Percentiles rank a stretch among this genome's conserved stretches.
Evolutionary conservation across 2,329 filamentous ascomycete species (phyloP).

Genomic region (Didymellaceae sp.): DNA sequence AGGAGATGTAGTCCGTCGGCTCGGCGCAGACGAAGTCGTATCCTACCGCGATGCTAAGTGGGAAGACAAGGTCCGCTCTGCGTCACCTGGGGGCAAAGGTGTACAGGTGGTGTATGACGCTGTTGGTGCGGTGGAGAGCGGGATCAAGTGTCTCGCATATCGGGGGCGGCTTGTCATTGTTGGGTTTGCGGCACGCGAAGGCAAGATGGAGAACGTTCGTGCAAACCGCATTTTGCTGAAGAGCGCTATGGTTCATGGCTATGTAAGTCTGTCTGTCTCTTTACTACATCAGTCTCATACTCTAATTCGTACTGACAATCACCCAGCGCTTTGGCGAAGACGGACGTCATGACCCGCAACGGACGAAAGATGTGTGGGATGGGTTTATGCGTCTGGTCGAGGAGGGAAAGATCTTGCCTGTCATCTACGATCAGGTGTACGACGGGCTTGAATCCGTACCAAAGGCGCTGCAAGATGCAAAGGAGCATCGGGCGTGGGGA

Average conservation of each 20-base stretch:
- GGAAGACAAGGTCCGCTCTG: slow-evolving; percentile 58
- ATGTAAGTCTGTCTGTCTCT: slow-evolving; percentile 33
- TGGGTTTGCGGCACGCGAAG: slow-evolving; percentile 63
- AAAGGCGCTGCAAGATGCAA: slow-evolving; percentile 60
- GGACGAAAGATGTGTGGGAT: slow-evolving; percentile 59
- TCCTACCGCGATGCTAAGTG: slow-evolving; percentile 54
- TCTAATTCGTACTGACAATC: no score
- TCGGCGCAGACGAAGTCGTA: slow-evolving; percentile 54
- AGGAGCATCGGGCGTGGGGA: slow-evolving; percentile 59
- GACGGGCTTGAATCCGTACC: slow-evolving; percentile 58
- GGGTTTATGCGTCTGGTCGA: slow-evolving; percentile 59
- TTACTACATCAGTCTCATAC: no score
- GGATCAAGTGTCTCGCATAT: slow-evolving; percentile 61
- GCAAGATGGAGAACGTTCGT: slow-evolving; percentile 56
- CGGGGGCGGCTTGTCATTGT: slow-evolving; percentile 62
- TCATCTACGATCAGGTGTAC: slow-evolving; percentile 59
- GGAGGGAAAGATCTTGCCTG: slow-evolving; percentile 57
- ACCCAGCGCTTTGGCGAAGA: slow-evolving; percentile 63
- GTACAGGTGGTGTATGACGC: slow-evolving; percentile 66
- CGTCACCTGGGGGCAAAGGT: slow-evolving; percentile 57
- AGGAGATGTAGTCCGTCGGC: slow-evolving; percentile 48
- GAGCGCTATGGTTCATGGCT: slow-evolving; percentile 32
- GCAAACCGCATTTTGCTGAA: slow-evolving; percentile 35
- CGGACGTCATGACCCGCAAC: slow-evolving; percentile 56
- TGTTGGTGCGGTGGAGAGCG: slow-evolving; percentile 63